phyloP scores from a whole-genome alignment of 2,329 filamentous ascomycete genomes.

The Arthrobotrys sinensis region DNA sequence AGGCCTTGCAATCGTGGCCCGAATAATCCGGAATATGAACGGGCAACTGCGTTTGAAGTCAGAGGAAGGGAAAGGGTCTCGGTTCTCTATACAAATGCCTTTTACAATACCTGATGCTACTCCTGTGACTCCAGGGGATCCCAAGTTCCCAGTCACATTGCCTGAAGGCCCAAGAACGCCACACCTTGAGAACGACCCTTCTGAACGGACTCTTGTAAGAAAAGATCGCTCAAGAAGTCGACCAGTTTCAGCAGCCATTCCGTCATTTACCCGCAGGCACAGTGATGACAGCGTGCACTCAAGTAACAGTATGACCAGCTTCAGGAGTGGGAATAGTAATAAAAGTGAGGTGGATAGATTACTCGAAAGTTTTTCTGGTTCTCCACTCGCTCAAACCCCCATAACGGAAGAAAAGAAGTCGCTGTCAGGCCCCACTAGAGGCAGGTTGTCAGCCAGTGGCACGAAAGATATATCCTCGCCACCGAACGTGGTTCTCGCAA shows the following conservation, averaged over 20 bases:
- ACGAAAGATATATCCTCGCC: conserved; percentile 28
- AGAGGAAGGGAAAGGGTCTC: conserved; percentile 83
- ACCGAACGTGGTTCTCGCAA: conserved; percentile 28
- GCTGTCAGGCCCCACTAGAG: conserved; percentile 16
- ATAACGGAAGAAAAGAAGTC: conserved; percentile 64
- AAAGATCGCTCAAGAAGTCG: conserved; percentile 64
- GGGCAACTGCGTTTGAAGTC: conserved; percentile 88
- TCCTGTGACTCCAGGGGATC: not conserved
- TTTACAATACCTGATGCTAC: conserved; percentile 70
- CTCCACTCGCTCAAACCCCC: conserved; percentile 69
- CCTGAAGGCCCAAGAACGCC: conserved; percentile 5
- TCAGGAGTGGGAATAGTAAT: conserved; percentile 71
- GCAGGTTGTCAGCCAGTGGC: conserved; percentile 25
- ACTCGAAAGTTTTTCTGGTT: conserved; percentile 79
- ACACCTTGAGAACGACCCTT: conserved; percentile 26
- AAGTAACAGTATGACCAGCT: conserved; percentile 71
- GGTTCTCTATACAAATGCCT: conserved; percentile 84
- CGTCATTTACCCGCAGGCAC: conserved; percentile 65
- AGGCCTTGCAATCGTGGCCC: conserved; percentile 88
- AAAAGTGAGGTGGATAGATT: conserved; percentile 79
- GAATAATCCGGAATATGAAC: conserved; percentile 90
- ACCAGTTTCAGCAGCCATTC: conserved; percentile 43
- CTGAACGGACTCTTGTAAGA: conserved; percentile 38
- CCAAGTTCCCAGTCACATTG: not conserved
- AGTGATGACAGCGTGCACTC: conserved; percentile 68